Percentiles rank a stretch among this genome's conserved stretches.
phyloP scores from a whole-genome alignment of 306 rosid species.

The Abrus precatorius region DNA sequence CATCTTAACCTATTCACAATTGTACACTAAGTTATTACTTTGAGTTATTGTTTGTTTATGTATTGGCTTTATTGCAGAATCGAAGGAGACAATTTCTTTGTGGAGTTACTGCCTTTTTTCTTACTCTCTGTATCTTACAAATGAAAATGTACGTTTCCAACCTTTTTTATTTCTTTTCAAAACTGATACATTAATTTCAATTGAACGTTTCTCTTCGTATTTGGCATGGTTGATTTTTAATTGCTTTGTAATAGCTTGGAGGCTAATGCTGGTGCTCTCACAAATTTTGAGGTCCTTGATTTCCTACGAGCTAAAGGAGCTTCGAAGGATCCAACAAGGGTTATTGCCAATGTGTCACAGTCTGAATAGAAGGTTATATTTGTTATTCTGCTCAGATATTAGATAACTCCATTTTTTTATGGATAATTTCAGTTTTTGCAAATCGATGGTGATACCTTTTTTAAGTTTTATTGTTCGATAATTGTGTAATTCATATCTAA shows the following conservation, averaged over 20 bases:
- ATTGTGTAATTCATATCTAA: constrained; percentile 13
- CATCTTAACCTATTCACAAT: no score
- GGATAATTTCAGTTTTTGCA: neutral
- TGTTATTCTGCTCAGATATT: neutral
- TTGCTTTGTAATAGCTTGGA: constrained; percentile 58
- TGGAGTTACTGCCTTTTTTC: constrained; percentile 4
- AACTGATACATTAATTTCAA: constrained; percentile 14
- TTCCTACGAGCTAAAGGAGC: constrained; percentile 83
- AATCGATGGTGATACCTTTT: neutral
- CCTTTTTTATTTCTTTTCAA: neutral
- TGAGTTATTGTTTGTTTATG: neutral
- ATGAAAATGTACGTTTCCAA: constrained; percentile 67
- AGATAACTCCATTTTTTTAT: neutral
- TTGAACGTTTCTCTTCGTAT: neutral
- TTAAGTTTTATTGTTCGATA: neutral
- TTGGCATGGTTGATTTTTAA: constrained; percentile 7
- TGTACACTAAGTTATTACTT: no score
- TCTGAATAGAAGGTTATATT: constrained; percentile 77
- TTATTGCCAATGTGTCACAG: constrained; percentile 68
- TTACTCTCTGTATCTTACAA: neutral
- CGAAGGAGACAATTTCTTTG: neutral
- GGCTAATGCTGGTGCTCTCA: constrained; percentile 66
- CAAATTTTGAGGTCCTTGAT: constrained; percentile 79
- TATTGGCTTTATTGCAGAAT: constrained; percentile 19
- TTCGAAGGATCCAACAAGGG: constrained; percentile 67